These are phyloP conservation scores for Themeda triandra DNA, from an alignment of 176 grass and related monocot genomes.

Conservation along the genomic window DNA sequence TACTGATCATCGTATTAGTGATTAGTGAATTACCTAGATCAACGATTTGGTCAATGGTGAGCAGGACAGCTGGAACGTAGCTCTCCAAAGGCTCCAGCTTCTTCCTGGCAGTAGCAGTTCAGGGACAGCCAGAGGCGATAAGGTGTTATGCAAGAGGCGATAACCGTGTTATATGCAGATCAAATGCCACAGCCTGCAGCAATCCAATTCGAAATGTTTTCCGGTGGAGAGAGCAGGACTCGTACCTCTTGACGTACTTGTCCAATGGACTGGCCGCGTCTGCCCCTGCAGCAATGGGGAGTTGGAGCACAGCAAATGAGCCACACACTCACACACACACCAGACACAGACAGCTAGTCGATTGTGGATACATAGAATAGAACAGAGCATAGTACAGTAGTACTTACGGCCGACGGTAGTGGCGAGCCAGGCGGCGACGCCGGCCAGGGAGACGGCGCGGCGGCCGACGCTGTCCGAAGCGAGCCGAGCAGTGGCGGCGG, in stretches of 20 bases:
- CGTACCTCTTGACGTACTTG: slow-evolving; percentile 83
- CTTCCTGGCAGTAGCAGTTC: slow-evolving; percentile 54
- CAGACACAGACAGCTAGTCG: not conserved
- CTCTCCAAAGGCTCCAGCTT: slow-evolving; percentile 86
- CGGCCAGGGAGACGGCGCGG: slow-evolving; percentile 33
- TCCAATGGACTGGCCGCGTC: slow-evolving; percentile 60
- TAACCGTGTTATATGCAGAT: too few relatives aligned
- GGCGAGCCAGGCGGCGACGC: slow-evolving; percentile 38
- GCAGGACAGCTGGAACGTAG: slow-evolving; percentile 78
- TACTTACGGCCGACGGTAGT: slow-evolving; percentile 21
- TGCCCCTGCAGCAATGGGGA: slow-evolving; percentile 43
- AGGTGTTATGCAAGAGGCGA: too few relatives aligned
- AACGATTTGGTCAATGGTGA: slow-evolving; percentile 78
- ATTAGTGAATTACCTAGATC: slow-evolving; percentile 53
- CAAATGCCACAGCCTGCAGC: not conserved
- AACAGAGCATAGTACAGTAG: not conserved
- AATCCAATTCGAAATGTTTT: not conserved
- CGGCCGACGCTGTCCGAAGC: slow-evolving; percentile 10
- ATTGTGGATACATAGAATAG: not conserved
- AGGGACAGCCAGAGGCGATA: not conserved
- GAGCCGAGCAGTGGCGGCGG: not conserved
- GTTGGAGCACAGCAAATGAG: not conserved
- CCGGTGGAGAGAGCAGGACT: not conserved
- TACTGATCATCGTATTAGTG: not conserved
- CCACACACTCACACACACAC: too few relatives aligned